phyloP scores from a whole-genome alignment of 31 red algal species.

The Endocladia muricata region DNA sequence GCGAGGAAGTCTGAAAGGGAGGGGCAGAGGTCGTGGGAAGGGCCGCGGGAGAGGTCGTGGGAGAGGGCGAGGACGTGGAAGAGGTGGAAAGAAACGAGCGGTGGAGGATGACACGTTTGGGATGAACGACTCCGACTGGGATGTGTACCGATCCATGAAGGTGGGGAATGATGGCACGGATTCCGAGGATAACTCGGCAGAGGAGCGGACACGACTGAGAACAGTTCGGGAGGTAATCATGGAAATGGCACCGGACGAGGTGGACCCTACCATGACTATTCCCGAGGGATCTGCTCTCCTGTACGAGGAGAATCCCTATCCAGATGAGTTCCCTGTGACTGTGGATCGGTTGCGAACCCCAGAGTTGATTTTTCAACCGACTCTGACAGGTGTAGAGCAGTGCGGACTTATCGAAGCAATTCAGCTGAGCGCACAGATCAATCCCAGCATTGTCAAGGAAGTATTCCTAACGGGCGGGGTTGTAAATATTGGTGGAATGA shows the following conservation, averaged over 20 bases:
- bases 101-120: slow-evolving; percentile 80
- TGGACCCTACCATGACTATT: slow-evolving; percentile 54
- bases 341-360: slow-evolving; percentile 69
- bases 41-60: slow-evolving; percentile 57
- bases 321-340: slow-evolving; percentile 57
- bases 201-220: slow-evolving; percentile 51
- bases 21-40: slow-evolving; percentile 24
- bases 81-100: slow-evolving; percentile 6
- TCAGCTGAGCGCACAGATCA: slow-evolving; percentile 8
- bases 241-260: slow-evolving; percentile 64
- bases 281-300: slow-evolving; percentile 52
- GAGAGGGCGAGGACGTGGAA: slow-evolving; percentile 7
- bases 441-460: slow-evolving; percentile 50
- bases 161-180: slow-evolving; percentile 56
- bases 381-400: slow-evolving; percentile 74
- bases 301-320: slow-evolving; percentile 46
- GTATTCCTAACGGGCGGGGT: slow-evolving; percentile 84
- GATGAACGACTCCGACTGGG: slow-evolving; percentile 81
- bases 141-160: slow-evolving; percentile 83
- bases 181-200: slow-evolving; percentile 56
- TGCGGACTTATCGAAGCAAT: slow-evolving; percentile 73
- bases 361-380: slow-evolving; percentile 80
- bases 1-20: slow-evolving; percentile 23
- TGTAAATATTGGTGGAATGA: slow-evolving; percentile 30
- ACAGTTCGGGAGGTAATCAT: slow-evolving; percentile 58